These are phyloP conservation scores for Simplicillium aogashimaense DNA, from an alignment of 2,329 filamentous ascomycete genomes.

Conservation along the genomic window DNA sequence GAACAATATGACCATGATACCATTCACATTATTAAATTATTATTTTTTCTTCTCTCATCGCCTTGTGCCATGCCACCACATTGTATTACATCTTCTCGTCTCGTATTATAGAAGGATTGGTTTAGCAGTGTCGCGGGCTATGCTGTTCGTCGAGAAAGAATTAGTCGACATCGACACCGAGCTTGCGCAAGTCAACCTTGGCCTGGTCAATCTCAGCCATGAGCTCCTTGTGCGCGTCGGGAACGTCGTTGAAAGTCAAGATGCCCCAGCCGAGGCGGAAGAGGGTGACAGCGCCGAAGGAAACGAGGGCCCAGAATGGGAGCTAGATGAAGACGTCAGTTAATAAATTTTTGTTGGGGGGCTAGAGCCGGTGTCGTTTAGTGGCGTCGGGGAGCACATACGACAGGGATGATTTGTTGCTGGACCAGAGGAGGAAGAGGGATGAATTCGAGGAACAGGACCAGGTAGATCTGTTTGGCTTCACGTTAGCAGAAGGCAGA, in stretches of 20 bases:
- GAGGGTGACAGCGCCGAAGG: slow-evolving; percentile 85
- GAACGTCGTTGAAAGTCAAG: slow-evolving; percentile 93
- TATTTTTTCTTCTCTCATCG: background rate
- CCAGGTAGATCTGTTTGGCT: slow-evolving; percentile 71
- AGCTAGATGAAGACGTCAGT: slow-evolving; percentile 42
- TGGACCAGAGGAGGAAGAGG: slow-evolving; percentile 71
- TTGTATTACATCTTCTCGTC: background rate
- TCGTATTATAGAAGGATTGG: background rate
- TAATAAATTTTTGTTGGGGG: slow-evolving; percentile 1
- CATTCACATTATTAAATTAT: slow-evolving; percentile 4
- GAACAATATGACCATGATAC: slow-evolving; percentile 6
- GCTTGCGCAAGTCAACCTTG: slow-evolving; percentile 59
- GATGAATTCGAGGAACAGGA: slow-evolving; percentile 73
- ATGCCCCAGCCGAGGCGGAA: slow-evolving; percentile 88
- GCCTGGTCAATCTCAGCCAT: slow-evolving; percentile 75
- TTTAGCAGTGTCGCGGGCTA: too few relatives aligned
- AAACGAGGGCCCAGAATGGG: slow-evolving; percentile 85
- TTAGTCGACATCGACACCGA: slow-evolving; percentile 72
- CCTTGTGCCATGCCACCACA: background rate
- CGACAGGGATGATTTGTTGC: slow-evolving; percentile 78
- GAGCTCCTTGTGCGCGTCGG: slow-evolving; percentile 80
- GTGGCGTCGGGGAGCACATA: slow-evolving; percentile 36
- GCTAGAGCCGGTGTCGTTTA: background rate
- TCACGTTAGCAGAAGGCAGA: background rate
- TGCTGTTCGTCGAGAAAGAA: slow-evolving; percentile 1